Evolutionary conservation across 306 rosid species (phyloP).

Genomic region (Quercus ilex): DNA sequence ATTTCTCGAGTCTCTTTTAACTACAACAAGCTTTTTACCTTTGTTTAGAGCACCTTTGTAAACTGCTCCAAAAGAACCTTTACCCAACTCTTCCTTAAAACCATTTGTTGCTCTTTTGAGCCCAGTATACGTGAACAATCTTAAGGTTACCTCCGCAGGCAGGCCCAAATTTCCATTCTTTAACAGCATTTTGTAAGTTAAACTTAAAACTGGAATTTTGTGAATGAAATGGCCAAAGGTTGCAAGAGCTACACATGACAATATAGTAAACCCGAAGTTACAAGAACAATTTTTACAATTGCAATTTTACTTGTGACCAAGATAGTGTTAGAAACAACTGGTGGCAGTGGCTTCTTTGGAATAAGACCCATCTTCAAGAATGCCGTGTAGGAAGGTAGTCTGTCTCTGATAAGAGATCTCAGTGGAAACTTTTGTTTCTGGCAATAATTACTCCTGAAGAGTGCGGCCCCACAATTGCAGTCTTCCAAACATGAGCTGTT

Average conservation of each 20-base stretch:
- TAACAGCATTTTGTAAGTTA: neutral
- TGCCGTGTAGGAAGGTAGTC: neutral
- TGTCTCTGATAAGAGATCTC: neutral
- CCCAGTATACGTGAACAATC: slow-evolving; percentile 13
- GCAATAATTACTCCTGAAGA: neutral
- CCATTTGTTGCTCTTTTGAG: slow-evolving; percentile 20
- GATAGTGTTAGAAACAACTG: neutral
- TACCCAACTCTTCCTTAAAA: slow-evolving; percentile 22
- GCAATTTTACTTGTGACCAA: neutral
- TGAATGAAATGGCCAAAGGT: neutral
- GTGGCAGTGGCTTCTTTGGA: neutral
- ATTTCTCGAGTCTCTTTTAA: slow-evolving; percentile 19
- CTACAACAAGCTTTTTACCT: slow-evolving; percentile 7
- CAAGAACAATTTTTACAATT: neutral
- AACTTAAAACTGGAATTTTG: slow-evolving; percentile 2
- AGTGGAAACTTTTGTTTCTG: neutral
- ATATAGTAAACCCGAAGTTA: neutral
- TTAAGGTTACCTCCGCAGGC: neutral
- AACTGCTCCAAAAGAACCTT: neutral
- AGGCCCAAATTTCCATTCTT: neutral
- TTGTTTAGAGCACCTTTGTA: neutral
- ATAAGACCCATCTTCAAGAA: too few species aligned
- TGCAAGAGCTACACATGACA: neutral
- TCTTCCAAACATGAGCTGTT: neutral
- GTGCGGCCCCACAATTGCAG: neutral